Conservation (phyloP, 495 filamentous ascomycete species). For the Hyaloscypha finlandica region DNA sequence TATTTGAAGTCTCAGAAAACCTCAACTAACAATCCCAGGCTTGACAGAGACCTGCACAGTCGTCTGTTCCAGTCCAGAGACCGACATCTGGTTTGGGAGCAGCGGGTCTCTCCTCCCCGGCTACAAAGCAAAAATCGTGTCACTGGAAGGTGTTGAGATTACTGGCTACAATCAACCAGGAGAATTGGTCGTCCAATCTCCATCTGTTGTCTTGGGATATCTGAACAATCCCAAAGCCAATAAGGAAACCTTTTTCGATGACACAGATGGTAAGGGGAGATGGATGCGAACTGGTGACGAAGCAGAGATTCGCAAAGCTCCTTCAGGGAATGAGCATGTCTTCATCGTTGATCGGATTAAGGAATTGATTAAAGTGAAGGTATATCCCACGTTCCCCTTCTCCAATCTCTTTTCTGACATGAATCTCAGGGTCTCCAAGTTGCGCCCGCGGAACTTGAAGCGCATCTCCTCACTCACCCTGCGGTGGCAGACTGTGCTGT, state of each 20-base stretch:
- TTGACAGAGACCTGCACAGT: constrained; percentile 83
- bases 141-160: constrained; percentile 74
- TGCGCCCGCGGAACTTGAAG: constrained; percentile 87
- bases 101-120: constrained; percentile 73
- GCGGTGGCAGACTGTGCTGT: constrained; percentile 82
- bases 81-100: constrained; percentile 72
- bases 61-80: constrained; percentile 61
- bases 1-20: not conserved
- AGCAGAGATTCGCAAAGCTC: constrained; percentile 64
- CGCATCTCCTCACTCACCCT: constrained; percentile 81
- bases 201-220: constrained; percentile 80
- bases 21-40: constrained; percentile 34
- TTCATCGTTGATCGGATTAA: constrained; percentile 89
- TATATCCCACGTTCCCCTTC: constrained; percentile 37
- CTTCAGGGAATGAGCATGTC: constrained; percentile 70
- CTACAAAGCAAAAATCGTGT: constrained; percentile 67
- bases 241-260: constrained; percentile 73
- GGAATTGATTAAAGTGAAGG: constrained; percentile 94
- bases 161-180: constrained; percentile 74
- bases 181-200: constrained; percentile 75
- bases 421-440: constrained; percentile 76
- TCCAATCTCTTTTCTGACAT: constrained; percentile 7
- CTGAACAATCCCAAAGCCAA: constrained; percentile 83
- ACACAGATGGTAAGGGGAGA: constrained; percentile 59
- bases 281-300: constrained; percentile 91